Conservation (phyloP, 352 stramenopile genomes). For the Globisporangium cederbergense region DNA sequence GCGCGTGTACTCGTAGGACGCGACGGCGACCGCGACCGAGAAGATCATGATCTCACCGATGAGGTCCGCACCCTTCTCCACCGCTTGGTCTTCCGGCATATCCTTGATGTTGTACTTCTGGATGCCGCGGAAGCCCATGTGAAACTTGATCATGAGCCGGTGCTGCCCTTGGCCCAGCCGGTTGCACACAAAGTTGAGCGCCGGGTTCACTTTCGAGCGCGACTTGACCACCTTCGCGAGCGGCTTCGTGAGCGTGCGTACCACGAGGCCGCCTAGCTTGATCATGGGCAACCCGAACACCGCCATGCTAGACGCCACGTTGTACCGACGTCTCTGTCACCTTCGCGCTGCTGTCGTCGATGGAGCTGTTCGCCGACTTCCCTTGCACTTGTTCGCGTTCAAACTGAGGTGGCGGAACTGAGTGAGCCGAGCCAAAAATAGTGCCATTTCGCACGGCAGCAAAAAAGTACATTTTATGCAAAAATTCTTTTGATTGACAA, state of each 20-base stretch:
- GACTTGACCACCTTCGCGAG: conserved; percentile 88
- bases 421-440: neutral
- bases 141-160: conserved; percentile 54
- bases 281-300: conserved; percentile 70
- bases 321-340: neutral
- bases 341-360: neutral
- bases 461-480: too few species aligned
- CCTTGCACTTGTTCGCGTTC: neutral
- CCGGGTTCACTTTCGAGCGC: conserved; percentile 77
- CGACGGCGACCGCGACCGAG: conserved; percentile 61
- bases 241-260: conserved; percentile 81
- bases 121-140: conserved; percentile 80
- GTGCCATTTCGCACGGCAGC: neutral
- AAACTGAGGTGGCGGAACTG: neutral
- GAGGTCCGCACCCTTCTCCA: conserved; percentile 74
- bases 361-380: neutral
- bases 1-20: conserved; percentile 75
- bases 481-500: conserved; percentile 1
- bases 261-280: conserved; percentile 78
- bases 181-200: conserved; percentile 58
- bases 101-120: conserved; percentile 80
- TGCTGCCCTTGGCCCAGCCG: conserved; percentile 68
- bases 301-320: conserved; percentile 1
- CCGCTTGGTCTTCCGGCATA: conserved; percentile 61
- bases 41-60: conserved; percentile 81